Evolutionary conservation across 208 protist species (phyloP).

Genomic region (Angomonas desouzai): DNA sequence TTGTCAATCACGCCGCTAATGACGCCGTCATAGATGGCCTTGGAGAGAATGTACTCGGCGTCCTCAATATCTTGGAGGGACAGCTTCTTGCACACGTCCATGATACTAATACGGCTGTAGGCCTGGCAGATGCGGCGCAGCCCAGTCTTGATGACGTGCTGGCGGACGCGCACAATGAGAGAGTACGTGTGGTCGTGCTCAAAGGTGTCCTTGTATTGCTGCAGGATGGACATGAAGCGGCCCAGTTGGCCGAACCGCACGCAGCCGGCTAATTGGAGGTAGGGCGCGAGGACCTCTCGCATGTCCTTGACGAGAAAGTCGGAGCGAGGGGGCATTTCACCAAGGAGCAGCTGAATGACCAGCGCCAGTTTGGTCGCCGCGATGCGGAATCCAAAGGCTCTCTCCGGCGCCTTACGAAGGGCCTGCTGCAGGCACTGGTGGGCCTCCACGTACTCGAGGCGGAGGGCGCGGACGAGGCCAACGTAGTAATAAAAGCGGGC

Average conservation of each 20-base stretch:
- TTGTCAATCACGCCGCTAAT: constrained; percentile 97
- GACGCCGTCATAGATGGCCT: constrained; percentile 97
- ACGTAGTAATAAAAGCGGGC: constrained; percentile 96
- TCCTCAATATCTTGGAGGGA: constrained; percentile 94
- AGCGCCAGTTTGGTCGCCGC: constrained; percentile 92
- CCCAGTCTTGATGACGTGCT: constrained; percentile 98
- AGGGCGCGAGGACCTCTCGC: constrained; percentile 87
- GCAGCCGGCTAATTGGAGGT: constrained; percentile 94
- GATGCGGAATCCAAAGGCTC: constrained; percentile 92
- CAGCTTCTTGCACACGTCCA: constrained; percentile 95
- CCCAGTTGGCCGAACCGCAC: constrained; percentile 94
- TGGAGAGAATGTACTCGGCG: constrained; percentile 97
- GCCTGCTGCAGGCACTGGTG: constrained; percentile 93
- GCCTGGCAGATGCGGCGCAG: constrained; percentile 95
- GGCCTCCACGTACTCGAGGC: constrained; percentile 95
- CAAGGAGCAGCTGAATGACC: constrained; percentile 97
- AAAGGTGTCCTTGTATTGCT: constrained; percentile 88
- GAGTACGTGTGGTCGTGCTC: constrained; percentile 94
- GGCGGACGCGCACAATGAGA: constrained; percentile 93
- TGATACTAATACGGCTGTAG: constrained; percentile 97
- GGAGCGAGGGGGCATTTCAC: constrained; percentile 95
- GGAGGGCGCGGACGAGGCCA: constrained; percentile 94
- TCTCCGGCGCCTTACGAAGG: constrained; percentile 95
- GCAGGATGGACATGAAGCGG: constrained; percentile 91
- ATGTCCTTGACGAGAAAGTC: constrained; percentile 88